Evolutionary conservation across 2,329 filamentous ascomycete species (phyloP).

Genomic region (Pseudogymnoascus pannorum): DNA sequence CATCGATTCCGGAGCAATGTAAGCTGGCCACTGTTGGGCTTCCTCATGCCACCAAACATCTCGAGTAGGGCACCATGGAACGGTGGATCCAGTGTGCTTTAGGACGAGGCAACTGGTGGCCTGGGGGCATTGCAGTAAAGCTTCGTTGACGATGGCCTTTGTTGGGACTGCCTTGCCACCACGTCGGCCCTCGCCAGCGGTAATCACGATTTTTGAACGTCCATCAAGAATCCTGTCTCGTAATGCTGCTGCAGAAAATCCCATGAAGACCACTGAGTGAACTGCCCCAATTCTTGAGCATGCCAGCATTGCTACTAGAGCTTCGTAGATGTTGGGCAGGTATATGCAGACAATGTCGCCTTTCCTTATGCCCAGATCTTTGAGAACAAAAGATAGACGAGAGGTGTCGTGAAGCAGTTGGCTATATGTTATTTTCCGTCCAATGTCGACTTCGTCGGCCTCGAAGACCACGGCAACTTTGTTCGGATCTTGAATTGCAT

Average conservation of each 20-base stretch:
- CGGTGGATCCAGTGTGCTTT: conserved; percentile 88
- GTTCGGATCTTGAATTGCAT: conserved; percentile 90
- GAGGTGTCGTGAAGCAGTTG: conserved; percentile 92
- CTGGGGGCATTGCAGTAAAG: conserved; percentile 88
- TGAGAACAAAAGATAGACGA: conserved; percentile 76
- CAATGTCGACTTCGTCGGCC: conserved; percentile 81
- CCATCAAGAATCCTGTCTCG: conserved; percentile 91
- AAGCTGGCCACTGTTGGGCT: conserved; percentile 90
- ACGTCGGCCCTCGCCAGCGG: conserved; percentile 93
- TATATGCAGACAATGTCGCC: conserved; percentile 96
- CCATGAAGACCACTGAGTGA: conserved; percentile 96
- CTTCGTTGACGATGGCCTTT: conserved; percentile 98
- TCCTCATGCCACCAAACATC: conserved; percentile 99
- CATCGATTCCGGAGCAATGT: conserved; percentile 82
- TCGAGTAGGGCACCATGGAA: conserved; percentile 82
- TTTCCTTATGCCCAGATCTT: conserved; percentile 93
- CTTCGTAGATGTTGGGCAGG: conserved; percentile 97
- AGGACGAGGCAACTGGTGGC: conserved; percentile 82
- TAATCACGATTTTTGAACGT: conserved; percentile 88
- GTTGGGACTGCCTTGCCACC: conserved; percentile 95
- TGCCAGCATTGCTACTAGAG: conserved; percentile 82
- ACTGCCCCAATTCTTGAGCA: conserved; percentile 89
- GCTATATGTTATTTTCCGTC: conserved; percentile 83
- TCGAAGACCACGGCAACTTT: conserved; percentile 97
- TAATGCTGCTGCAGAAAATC: conserved; percentile 93